These are phyloP conservation scores for Sclerospora graminicola DNA, from an alignment of 352 stramenopile genomes.

Conservation along the genomic window DNA sequence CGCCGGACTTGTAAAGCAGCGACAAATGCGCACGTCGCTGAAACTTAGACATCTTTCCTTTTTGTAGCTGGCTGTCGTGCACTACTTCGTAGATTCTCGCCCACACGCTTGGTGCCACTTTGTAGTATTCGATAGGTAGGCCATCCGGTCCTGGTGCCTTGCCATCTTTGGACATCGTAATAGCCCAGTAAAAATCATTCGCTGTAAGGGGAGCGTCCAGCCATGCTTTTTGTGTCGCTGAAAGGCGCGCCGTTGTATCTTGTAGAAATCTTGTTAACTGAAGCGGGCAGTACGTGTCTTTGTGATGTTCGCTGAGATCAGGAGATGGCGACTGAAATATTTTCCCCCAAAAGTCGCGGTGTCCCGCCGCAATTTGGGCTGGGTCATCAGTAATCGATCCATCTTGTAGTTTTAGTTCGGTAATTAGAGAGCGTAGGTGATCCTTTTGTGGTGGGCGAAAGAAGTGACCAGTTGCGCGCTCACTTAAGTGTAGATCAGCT, in stretches of 20 bases:
- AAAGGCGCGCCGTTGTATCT: neutral
- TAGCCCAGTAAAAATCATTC: neutral
- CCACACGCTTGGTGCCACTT: neutral
- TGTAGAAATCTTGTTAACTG: neutral
- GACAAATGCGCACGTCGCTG: slow-evolving; percentile 7
- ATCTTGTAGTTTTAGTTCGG: neutral
- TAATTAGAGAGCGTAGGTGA: slow-evolving; percentile 1
- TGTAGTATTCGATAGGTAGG: slow-evolving; percentile 4
- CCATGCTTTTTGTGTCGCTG: neutral
- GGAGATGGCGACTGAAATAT: neutral
- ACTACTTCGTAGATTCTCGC: slow-evolving; percentile 7
- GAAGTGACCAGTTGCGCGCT: slow-evolving; percentile 5
- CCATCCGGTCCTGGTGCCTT: slow-evolving; percentile 7
- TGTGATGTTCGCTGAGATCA: neutral
- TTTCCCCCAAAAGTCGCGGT: neutral
- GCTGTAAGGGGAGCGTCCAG: neutral
- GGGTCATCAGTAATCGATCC: slow-evolving; percentile 1
- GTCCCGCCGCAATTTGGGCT: neutral
- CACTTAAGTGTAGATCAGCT: slow-evolving; percentile 4
- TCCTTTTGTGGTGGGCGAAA: slow-evolving; percentile 7
- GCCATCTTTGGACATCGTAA: slow-evolving; percentile 4
- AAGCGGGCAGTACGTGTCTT: neutral
- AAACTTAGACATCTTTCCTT: slow-evolving; percentile 10
- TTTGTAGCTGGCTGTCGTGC: slow-evolving; percentile 1
- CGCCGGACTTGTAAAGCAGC: slow-evolving; percentile 3